These are phyloP conservation scores for Trametes elegans DNA, from an alignment of 768 basidiomycete species.

Conservation along the genomic window DNA sequence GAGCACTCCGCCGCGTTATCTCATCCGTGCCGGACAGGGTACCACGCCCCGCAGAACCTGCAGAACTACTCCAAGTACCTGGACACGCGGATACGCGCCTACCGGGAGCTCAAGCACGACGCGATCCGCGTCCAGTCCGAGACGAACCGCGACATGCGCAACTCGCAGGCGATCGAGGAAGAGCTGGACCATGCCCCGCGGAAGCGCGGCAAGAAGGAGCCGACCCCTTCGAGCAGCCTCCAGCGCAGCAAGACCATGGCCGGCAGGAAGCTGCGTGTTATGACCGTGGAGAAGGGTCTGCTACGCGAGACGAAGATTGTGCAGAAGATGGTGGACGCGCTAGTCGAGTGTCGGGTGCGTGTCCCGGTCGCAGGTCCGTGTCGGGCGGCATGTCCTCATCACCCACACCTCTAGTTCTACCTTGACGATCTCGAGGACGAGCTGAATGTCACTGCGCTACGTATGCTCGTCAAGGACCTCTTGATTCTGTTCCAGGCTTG, in stretches of 20 bases:
- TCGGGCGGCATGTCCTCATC: no score
- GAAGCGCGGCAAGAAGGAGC: constrained; percentile 19
- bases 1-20: background rate
- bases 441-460: constrained; percentile 80
- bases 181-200: constrained; percentile 32
- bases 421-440: constrained; percentile 92
- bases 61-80: constrained; percentile 87
- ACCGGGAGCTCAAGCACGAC: constrained; percentile 90
- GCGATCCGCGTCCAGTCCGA: constrained; percentile 93
- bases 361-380: constrained; percentile 2
- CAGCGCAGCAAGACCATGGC: constrained; percentile 71
- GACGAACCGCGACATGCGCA: constrained; percentile 81
- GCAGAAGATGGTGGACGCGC: constrained; percentile 83
- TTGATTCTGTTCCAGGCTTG: constrained; percentile 94
- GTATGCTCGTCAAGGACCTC: constrained; percentile 95
- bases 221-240: constrained; percentile 28
- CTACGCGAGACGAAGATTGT: constrained; percentile 90
- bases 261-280: constrained; percentile 80
- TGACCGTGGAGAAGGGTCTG: constrained; percentile 96
- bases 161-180: constrained; percentile 62
- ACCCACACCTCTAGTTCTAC: constrained; percentile 67
- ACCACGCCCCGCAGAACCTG: constrained; percentile 81
- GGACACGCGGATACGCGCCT: constrained; percentile 84
- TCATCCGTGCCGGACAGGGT: constrained; percentile 49
- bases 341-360: constrained; percentile 86